These are phyloP conservation scores for Conringia planisiliqua DNA, from an alignment of 345 rosid species.

Conservation along the genomic window DNA sequence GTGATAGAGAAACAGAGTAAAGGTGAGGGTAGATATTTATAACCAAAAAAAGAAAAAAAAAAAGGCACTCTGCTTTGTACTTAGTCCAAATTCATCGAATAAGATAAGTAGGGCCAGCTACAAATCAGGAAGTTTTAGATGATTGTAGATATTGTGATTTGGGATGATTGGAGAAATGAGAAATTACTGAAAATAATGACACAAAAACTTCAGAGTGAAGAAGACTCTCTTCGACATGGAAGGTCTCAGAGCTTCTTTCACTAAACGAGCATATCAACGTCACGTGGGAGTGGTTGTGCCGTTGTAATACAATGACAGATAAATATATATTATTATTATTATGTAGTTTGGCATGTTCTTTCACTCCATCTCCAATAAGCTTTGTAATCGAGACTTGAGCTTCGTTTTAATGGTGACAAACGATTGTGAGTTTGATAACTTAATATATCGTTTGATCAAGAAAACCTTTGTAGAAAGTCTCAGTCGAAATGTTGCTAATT, in stretches of 20 bases:
- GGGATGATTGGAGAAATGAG: background rate
- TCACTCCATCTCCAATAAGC: no score
- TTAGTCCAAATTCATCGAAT: conserved; percentile 31
- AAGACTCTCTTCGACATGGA: background rate
- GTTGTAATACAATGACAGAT: background rate
- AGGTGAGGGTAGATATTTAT: conserved; percentile 26
- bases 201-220: background rate
- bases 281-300: conserved; percentile 6
- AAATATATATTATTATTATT: no score
- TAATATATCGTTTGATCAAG: no score
- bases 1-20: conserved; percentile 24
- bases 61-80: background rate
- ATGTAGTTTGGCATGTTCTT: background rate
- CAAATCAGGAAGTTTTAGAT: conserved; percentile 7
- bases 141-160: background rate
- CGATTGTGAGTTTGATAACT: background rate
- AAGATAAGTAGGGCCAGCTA: background rate
- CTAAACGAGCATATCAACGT: conserved; percentile 9
- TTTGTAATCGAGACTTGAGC: background rate
- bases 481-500: no score
- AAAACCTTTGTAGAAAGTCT: no score
- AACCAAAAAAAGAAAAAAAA: conserved; percentile 1
- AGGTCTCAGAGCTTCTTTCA: conserved; percentile 8
- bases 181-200: background rate
- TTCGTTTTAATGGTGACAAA: background rate